Conservation (phyloP, 805 yeast species). For the Barnettozyma siamensis region DNA sequence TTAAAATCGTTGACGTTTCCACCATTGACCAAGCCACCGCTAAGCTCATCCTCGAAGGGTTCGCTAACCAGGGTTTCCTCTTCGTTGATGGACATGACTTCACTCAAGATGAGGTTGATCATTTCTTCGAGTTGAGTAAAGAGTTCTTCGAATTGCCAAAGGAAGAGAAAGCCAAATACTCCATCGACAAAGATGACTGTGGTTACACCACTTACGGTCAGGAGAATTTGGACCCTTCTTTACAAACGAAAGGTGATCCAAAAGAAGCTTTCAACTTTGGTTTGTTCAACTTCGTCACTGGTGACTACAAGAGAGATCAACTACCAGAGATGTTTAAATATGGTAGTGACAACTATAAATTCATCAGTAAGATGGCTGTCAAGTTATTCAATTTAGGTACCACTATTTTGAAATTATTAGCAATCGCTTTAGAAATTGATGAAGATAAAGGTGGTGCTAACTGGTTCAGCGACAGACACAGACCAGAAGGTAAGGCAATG, state of each 20-base stretch:
- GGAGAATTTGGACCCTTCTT: constrained; percentile 37
- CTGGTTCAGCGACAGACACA: constrained; percentile 63
- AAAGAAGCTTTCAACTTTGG: constrained; percentile 71
- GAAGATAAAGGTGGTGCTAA: constrained; percentile 43
- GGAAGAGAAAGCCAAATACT: constrained; percentile 42
- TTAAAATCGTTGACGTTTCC: constrained; percentile 57
- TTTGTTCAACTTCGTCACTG: constrained; percentile 43
- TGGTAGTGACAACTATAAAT: constrained; percentile 32
- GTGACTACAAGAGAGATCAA: constrained; percentile 33
- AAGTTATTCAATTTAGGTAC: constrained; percentile 48
- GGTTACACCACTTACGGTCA: constrained; percentile 54
- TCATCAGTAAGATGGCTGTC: constrained; percentile 33
- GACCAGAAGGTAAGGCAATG: constrained; percentile 47
- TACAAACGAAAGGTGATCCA: constrained; percentile 43
- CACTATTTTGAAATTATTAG: constrained; percentile 48
- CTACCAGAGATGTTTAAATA: constrained; percentile 50
- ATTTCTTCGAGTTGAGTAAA: constrained; percentile 43
- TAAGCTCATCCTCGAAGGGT: constrained; percentile 48
- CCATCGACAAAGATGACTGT: constrained; percentile 50
- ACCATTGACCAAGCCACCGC: constrained; percentile 37
- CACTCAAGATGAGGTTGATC: constrained; percentile 46
- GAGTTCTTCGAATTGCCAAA: constrained; percentile 44
- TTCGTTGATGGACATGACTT: constrained; percentile 67
- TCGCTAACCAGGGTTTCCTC: constrained; percentile 58
- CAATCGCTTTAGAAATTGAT: constrained; percentile 58